Evolutionary conservation across 148 eudicot genomes (phyloP).

Genomic region (Fagopyrum tataricum): DNA sequence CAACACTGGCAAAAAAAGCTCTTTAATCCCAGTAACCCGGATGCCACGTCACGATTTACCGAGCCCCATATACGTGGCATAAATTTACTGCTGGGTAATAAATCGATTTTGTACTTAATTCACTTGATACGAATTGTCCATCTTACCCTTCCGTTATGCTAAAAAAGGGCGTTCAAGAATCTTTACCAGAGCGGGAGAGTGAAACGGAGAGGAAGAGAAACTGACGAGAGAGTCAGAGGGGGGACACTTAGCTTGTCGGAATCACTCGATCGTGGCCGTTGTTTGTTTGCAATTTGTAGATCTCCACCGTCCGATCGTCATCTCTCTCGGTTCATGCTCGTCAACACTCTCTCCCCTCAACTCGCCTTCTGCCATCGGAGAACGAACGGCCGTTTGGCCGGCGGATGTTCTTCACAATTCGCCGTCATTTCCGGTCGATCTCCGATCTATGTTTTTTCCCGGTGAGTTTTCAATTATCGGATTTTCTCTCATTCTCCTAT

Average conservation of each 20-base stretch:
- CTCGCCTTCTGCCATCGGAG: background rate
- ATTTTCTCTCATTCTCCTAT: background rate
- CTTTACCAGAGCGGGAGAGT: background rate
- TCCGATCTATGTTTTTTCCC: background rate
- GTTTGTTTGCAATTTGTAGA: background rate
- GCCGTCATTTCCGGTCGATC: background rate
- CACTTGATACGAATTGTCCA: background rate
- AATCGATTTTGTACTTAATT: background rate
- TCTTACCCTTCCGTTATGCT: slow-evolving; percentile 2
- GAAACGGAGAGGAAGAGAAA: background rate
- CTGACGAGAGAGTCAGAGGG: background rate
- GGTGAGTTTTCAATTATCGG: background rate
- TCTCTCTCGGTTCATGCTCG: slow-evolving; percentile 6
- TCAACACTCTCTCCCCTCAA: background rate
- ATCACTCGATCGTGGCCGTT: slow-evolving; percentile 10
- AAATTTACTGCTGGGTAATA: background rate
- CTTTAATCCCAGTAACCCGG: background rate
- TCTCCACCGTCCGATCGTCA: slow-evolving; percentile 6
- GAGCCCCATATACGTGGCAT: slow-evolving; percentile 1
- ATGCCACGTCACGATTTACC: slow-evolving; percentile 10
- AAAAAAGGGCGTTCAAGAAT: slow-evolving; percentile 6
- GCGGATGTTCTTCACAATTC: background rate
- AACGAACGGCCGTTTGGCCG: slow-evolving; percentile 1
- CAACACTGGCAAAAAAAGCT: background rate
- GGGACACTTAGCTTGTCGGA: background rate